These are phyloP conservation scores for Borovskyia barvae DNA, from an alignment of 208 protist genomes.

Conservation along the genomic window DNA sequence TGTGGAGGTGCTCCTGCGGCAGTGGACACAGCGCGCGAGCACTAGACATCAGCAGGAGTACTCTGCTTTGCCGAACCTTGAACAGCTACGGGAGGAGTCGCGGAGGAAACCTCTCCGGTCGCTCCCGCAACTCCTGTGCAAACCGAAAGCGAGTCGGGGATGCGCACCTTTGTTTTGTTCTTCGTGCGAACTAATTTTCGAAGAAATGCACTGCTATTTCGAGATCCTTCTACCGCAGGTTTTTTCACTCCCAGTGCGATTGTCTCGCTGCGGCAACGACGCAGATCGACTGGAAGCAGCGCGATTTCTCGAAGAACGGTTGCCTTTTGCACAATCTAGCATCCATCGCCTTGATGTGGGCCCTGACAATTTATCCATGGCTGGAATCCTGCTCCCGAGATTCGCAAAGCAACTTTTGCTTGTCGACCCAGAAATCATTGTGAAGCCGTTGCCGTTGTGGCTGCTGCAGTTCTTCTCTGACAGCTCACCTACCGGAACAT, in stretches of 20 bases:
- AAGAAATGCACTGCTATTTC: conserved; percentile 24
- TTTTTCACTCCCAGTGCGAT: conserved; percentile 1
- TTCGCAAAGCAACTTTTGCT: conserved; percentile 24
- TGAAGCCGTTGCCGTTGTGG: conserved; percentile 65
- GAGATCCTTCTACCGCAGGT: conserved; percentile 15
- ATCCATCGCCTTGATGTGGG: conserved; percentile 20
- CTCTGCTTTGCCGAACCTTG: conserved; percentile 46
- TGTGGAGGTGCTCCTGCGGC: conserved; percentile 37
- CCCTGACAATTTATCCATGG: background rate
- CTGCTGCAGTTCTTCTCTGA: conserved; percentile 44
- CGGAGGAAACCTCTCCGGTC: conserved; percentile 51
- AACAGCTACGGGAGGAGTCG: conserved; percentile 59
- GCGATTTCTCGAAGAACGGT: conserved; percentile 15
- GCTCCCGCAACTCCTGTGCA: conserved; percentile 40
- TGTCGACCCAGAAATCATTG: conserved; percentile 15
- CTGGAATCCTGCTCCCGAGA: conserved; percentile 23
- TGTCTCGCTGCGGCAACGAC: conserved; percentile 1
- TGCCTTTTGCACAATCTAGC: conserved; percentile 23
- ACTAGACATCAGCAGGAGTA: conserved; percentile 58
- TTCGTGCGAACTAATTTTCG: conserved; percentile 1
- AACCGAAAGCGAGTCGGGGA: background rate
- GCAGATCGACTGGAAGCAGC: conserved; percentile 9
- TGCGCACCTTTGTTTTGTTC: background rate
- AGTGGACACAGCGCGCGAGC: conserved; percentile 33
- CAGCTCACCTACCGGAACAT: background rate